Conservation (phyloP, 805 yeast species). For the Candida loeiensis region DNA sequence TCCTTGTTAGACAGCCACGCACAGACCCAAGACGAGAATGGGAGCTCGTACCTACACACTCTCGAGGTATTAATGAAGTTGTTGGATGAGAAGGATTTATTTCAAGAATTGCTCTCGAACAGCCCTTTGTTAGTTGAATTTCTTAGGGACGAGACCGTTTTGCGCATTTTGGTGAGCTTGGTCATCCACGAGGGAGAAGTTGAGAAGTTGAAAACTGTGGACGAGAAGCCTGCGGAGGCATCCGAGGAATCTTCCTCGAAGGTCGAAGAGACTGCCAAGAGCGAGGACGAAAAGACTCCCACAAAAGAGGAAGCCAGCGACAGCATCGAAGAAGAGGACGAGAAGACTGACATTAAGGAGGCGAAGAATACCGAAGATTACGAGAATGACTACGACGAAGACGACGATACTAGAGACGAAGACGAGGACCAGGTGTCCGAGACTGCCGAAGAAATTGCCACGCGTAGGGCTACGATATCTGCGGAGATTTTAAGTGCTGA, state of each 20-base stretch:
- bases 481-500: conserved; percentile 89
- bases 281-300: conserved; percentile 7
- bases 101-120: conserved; percentile 41
- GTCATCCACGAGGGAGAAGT: conserved; percentile 31
- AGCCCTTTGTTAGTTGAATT: conserved; percentile 42
- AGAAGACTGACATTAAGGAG: conserved; percentile 17
- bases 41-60: conserved; percentile 15
- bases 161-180: conserved; percentile 36
- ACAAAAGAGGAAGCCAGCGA: conserved; percentile 19
- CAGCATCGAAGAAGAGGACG: conserved; percentile 12
- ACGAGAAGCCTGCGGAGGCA: conserved; percentile 22
- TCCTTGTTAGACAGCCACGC: conserved; percentile 36
- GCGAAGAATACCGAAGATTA: no score
- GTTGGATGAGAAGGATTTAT: conserved; percentile 41
- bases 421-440: conserved; percentile 24
- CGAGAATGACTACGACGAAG: conserved; percentile 22
- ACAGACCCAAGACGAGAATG: conserved; percentile 16
- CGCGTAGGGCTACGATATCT: conserved; percentile 47
- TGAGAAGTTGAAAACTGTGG: conserved; percentile 13
- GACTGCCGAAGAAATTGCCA: conserved; percentile 30
- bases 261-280: conserved; percentile 22
- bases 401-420: conserved; percentile 11
- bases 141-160: conserved; percentile 35
- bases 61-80: conserved; percentile 31
- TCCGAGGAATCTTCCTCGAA: conserved; percentile 17